phyloP scores from a whole-genome alignment of 139 green algal species.

The Micromonas commoda region DNA sequence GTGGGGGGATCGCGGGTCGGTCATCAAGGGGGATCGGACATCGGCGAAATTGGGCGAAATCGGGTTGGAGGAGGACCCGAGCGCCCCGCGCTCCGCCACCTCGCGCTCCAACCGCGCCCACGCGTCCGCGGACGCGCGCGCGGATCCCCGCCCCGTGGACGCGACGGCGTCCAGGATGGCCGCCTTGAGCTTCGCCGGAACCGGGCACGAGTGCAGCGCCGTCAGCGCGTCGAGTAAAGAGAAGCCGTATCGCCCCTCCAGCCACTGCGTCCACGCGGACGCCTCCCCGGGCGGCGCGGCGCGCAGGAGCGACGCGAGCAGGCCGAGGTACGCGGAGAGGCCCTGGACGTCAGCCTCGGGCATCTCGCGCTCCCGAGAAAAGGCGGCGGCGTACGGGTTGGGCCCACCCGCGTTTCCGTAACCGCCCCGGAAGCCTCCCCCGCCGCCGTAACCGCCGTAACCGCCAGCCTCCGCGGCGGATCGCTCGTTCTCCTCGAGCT shows the following conservation, averaged over 20 bases:
- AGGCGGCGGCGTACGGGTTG: neutral
- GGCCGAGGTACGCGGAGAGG: neutral
- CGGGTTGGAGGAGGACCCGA: no score
- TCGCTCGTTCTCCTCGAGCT: neutral
- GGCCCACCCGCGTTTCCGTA: neutral
- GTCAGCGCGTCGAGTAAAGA: neutral
- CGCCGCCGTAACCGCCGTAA: neutral
- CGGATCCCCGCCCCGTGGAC: neutral
- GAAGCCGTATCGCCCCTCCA: neutral
- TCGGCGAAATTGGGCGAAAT: no score
- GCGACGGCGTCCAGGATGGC: neutral
- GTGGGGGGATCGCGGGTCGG: no score
- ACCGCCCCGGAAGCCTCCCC: neutral
- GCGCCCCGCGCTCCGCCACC: neutral
- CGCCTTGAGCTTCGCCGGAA: conserved; percentile 9
- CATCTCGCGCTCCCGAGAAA: conserved; percentile 2
- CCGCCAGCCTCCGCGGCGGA: neutral
- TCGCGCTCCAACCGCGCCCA: neutral
- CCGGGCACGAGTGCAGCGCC: neutral
- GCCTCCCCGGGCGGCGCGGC: neutral
- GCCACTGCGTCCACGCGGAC: neutral
- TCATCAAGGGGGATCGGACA: no score
- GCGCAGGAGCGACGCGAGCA: neutral
- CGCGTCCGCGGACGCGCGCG: neutral
- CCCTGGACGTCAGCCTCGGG: conserved; percentile 11